Base-by-base conservation (phyloP, 768 basidiomycete genomes). In the Amanita jacksonii region DNA sequence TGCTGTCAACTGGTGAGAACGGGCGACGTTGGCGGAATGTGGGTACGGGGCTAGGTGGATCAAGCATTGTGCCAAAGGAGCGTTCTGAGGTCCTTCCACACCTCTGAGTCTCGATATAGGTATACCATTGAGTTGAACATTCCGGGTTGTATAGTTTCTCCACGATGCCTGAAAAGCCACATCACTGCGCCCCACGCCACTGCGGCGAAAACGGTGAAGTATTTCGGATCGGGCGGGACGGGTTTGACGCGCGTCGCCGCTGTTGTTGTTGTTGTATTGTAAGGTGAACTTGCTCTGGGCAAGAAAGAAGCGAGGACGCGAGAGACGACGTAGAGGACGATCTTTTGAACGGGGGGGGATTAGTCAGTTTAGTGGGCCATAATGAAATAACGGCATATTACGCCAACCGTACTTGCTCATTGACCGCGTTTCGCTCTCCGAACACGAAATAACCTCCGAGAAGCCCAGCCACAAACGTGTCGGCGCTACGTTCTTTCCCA, bases 111-210 rank as follows among this genome's bases (percentile, higher is more conserved):
- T 30, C 81, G 79, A 66, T 98, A 99, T 30, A 99, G 72, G 62
- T 98, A 99, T 46, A 74, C 77, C 93, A 96, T 97, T 13, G 85
- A 87, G 66, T 78, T 88, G 69, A 90, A 91, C 90, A 97, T 89
- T 46, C 93, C 96, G 13, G 90, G 88, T 55, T 98, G 92, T 48
- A 99, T 79, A n/a, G 81, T 81, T 64, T 97, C 84, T 38, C 86
- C 79, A 16, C 77, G 72, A 61, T 96, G 72, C 55, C 81, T 73
- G 74, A 93, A 98, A 49, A 96, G 66, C 76, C 85, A 99, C 94
- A 99, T 97, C 36, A 97, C 93, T 6, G 84, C 74, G 34, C 90
- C 96, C 96, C 96, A 98, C 24, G 82, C 75, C 10, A 97, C 52
- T 0, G 92, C 88, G 3, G 92, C 86, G 49, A 93, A 91, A 35